Evolutionary conservation across 305 asterid species (phyloP).

Genomic region (Solanum hybrid): DNA sequence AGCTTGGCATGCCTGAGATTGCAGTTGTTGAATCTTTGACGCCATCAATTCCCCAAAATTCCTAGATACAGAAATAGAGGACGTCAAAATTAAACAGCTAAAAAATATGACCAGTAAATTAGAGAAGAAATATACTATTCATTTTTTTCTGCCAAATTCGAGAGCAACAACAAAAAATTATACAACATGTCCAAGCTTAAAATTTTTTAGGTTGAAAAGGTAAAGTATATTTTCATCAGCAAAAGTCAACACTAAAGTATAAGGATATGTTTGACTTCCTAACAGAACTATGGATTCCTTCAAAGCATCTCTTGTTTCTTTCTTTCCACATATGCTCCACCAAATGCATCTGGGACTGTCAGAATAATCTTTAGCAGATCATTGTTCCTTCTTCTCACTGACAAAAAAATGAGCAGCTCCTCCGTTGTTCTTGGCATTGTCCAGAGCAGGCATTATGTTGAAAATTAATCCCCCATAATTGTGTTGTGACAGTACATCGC

Average conservation of each 20-base stretch:
- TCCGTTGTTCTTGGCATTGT: background rate
- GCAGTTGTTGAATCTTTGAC: constrained; percentile 60
- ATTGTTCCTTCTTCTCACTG: background rate
- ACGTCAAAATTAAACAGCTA: background rate
- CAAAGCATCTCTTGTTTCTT: background rate
- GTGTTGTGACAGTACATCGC: background rate
- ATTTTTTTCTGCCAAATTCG: background rate
- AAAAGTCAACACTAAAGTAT: background rate
- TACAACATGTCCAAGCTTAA: background rate
- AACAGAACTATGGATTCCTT: background rate
- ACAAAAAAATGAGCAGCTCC: background rate
- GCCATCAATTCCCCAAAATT: constrained; percentile 48
- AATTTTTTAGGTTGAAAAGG: background rate
- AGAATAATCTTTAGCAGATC: background rate
- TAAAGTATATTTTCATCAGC: background rate
- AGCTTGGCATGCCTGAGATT: constrained; percentile 65
- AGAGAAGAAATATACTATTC: background rate
- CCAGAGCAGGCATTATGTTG: background rate
- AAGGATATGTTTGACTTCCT: background rate
- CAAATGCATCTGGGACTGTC: background rate
- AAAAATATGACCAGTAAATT: background rate
- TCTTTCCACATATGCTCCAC: background rate
- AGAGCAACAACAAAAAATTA: background rate
- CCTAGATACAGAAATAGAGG: constrained; percentile 14
- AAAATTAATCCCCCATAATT: background rate